These are phyloP conservation scores for Canna indica DNA, from an alignment of 176 grass and related monocot genomes.

Conservation along the genomic window DNA sequence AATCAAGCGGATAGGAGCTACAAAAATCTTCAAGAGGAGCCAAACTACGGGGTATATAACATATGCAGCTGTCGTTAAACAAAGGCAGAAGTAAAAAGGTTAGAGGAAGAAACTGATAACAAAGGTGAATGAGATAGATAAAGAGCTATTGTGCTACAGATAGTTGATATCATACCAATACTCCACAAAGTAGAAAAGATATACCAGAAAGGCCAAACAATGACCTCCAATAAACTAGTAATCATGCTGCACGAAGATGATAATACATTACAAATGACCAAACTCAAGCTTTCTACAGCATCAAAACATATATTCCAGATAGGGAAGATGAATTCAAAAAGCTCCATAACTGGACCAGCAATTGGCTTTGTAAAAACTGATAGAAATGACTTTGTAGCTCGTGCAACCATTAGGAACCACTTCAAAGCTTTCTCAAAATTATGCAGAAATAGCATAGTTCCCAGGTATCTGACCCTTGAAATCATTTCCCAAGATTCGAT, in stretches of 20 bases:
- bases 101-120: conserved; percentile 11
- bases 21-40: conserved; percentile 63
- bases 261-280: conserved; percentile 35
- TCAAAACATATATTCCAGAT: conserved; percentile 66
- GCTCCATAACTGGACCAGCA: conserved; percentile 61
- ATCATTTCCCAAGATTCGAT: conserved; percentile 99
- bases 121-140: conserved; percentile 11
- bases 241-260: conserved; percentile 53
- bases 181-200: conserved; percentile 42
- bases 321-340: conserved; percentile 65
- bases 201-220: conserved; percentile 78
- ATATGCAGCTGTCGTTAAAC: conserved; percentile 46
- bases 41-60: conserved; percentile 63
- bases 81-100: conserved; percentile 13
- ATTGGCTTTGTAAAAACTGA: conserved; percentile 70
- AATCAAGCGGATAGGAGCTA: conserved; percentile 46
- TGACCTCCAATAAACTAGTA: conserved; percentile 37
- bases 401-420: conserved; percentile 69
- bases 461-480: conserved; percentile 80
- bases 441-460: conserved; percentile 97
- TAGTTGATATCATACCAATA: conserved; percentile 45
- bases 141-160: neutral
- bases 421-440: conserved; percentile 76
- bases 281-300: conserved; percentile 43
- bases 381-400: conserved; percentile 52